Conservation (phyloP, 225 moss, liverwort and hornwort genomes). For the Asterella californica region DNA sequence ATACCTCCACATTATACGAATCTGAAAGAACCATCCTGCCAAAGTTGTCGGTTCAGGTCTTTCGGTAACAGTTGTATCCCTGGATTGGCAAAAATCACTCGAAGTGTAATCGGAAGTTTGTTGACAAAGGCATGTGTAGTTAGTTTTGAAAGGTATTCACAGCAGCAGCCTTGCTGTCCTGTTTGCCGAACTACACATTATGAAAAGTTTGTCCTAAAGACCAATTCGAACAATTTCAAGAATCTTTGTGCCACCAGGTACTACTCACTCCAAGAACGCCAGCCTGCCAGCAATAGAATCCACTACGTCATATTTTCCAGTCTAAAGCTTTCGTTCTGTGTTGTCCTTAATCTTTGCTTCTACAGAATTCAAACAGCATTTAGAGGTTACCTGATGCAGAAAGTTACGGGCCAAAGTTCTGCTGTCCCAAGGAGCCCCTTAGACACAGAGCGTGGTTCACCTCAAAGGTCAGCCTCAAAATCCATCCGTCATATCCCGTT, state of each 20-base stretch:
- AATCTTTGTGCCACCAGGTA: conserved; percentile 41
- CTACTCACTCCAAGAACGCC: neutral
- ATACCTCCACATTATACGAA: too few relatives aligned
- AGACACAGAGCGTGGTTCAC: conserved; percentile 43
- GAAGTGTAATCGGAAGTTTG: too few relatives aligned
- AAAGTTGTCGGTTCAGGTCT: too few relatives aligned
- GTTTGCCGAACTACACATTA: conserved; percentile 35
- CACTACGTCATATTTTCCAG: neutral
- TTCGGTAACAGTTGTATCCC: too few relatives aligned
- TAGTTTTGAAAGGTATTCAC: conserved; percentile 38
- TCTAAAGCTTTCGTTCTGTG: neutral
- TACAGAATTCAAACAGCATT: conserved; percentile 40
- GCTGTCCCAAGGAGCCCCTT: conserved; percentile 31
- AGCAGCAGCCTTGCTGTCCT: conserved; percentile 34
- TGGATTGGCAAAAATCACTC: too few relatives aligned
- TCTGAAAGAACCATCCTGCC: too few relatives aligned
- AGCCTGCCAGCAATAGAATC: neutral
- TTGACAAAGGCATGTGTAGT: conserved; percentile 27
- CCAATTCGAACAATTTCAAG: conserved; percentile 19
- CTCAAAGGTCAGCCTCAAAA: conserved; percentile 21
- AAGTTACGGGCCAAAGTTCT: conserved; percentile 23
- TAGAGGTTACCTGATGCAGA: conserved; percentile 28
- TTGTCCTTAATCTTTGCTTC: neutral
- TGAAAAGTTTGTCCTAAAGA: conserved; percentile 30
- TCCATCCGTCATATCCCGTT: neutral